These are phyloP conservation scores for Neurospora cerealis DNA, from an alignment of 495 filamentous ascomycete species.

Conservation along the genomic window DNA sequence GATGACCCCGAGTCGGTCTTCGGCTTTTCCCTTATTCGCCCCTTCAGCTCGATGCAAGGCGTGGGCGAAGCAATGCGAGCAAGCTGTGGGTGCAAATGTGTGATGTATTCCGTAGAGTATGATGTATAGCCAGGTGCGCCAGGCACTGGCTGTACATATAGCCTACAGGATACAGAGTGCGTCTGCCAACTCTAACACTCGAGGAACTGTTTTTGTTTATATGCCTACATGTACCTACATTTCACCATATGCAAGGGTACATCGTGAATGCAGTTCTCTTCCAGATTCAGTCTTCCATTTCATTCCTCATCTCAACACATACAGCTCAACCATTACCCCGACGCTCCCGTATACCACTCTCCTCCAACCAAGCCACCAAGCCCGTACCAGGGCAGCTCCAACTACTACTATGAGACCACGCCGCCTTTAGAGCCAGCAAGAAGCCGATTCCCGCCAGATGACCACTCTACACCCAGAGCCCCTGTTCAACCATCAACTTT, in stretches of 20 bases:
- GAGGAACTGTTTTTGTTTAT: too few relatives aligned
- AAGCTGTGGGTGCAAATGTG: too few relatives aligned
- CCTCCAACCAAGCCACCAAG: constrained; percentile 45
- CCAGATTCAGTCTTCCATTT: not conserved
- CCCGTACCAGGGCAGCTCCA: constrained; percentile 44
- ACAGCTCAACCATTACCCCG: not conserved
- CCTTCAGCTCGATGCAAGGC: not conserved
- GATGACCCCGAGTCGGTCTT: not conserved
- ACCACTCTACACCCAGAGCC: constrained; percentile 26
- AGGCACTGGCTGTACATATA: too few relatives aligned
- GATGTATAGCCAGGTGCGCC: too few relatives aligned
- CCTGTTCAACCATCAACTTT: constrained; percentile 32
- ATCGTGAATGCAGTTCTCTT: not conserved
- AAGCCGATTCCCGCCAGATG: constrained; percentile 43
- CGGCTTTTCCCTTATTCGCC: not conserved
- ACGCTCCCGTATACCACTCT: constrained; percentile 39
- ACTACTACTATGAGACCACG: constrained; percentile 47
- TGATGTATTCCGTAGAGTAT: too few relatives aligned
- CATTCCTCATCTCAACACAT: not conserved
- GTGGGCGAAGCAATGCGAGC: too few relatives aligned
- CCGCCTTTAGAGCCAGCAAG: constrained; percentile 36
- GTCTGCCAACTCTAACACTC: too few relatives aligned
- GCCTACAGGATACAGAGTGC: too few relatives aligned
- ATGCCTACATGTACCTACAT: not conserved
- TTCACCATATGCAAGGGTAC: not conserved